Evolutionary conservation across 2,329 filamentous ascomycete species (phyloP).

Genomic region (Colletotrichum gloeosporioides): DNA sequence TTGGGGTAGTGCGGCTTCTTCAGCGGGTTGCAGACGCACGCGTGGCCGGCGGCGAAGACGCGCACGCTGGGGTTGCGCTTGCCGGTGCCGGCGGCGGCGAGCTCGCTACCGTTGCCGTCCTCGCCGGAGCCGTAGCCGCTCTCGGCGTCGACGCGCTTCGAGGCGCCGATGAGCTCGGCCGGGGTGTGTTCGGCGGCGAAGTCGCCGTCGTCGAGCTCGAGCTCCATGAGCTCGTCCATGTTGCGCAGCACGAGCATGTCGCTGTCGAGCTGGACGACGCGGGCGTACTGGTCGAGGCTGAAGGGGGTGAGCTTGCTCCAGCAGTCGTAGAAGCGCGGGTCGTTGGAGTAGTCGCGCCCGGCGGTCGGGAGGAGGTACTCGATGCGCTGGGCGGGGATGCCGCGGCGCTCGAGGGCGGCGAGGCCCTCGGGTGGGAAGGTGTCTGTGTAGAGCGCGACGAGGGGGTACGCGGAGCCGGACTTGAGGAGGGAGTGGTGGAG

Average conservation of each 20-base stretch:
- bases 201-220: constrained; percentile 65
- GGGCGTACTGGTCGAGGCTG: constrained; percentile 75
- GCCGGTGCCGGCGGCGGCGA: background rate
- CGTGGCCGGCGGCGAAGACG: constrained; percentile 84
- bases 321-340: constrained; percentile 87
- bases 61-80: constrained; percentile 33
- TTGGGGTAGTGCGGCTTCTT: constrained; percentile 79
- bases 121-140: constrained; percentile 3
- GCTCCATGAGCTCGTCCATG: constrained; percentile 93
- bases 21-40: constrained; percentile 86
- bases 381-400: constrained; percentile 73
- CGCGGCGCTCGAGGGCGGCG: constrained; percentile 70
- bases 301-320: constrained; percentile 89
- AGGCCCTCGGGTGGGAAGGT: constrained; percentile 73
- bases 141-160: background rate
- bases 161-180: constrained; percentile 1
- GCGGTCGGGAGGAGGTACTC: constrained; percentile 73
- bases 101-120: background rate
- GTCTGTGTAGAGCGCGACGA: constrained; percentile 84
- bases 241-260: constrained; percentile 86
- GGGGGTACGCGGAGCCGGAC: constrained; percentile 71
- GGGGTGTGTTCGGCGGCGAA: constrained; percentile 15
- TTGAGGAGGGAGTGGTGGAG: constrained; percentile 78
- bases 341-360: constrained; percentile 72
- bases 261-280: constrained; percentile 84